Evolutionary conservation across 805 yeast genomes (phyloP), one percentile per base, ranked within the genome.

Genomic region (Metschnikowia santaceciliae): DNA sequence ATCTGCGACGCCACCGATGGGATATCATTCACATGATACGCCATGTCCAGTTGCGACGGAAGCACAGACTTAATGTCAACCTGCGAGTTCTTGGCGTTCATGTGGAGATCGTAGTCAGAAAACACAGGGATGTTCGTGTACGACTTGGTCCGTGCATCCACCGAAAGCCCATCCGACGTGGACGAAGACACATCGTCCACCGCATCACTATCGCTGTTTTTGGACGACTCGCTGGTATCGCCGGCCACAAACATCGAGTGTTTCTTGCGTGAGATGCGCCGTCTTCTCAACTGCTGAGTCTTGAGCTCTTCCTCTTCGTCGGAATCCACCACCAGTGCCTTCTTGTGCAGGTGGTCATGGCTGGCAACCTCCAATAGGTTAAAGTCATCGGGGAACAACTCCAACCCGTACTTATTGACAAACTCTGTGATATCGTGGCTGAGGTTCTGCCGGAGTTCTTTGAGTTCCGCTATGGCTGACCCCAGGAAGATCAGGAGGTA

Each of bases 341-440:
- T 54, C 32, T 63, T 54, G 46, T 69, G 69, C 53, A 68, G 58
- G 43, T 66, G 64, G 52, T 76, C 72, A n/a, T 47, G 32, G 47
- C 55, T 54, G 53, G 74, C 76, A 54, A 76, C 65, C 50, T 78
- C 78, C 47, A 77, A 66, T 52, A 80, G 66, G 56, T 85, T 85
- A 63, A 91, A 88, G 68, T 91, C 97, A 41, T 70, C 65, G 4
- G 96, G 92, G 76, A 83, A 91, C 49, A 94, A 68, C 61, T 84
- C 80, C 4, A 96, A 94, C 0, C 97, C 98, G 51, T 84, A 78
- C 41, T 79, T 81, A 64, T 91, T 90, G 45, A 92, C 90, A 4
- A 82, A 67, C 39, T 84, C 87, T 0, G 96, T 88, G 51, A 94
- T 88, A 50, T 87, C 84, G 54, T 75, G 78, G 19, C 88, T 81